A percentile compares a stretch with the other conserved stretches of the same genome.
phyloP scores from a whole-genome alignment of 208 protist genomes.

The Tetramitus jugosus region DNA sequence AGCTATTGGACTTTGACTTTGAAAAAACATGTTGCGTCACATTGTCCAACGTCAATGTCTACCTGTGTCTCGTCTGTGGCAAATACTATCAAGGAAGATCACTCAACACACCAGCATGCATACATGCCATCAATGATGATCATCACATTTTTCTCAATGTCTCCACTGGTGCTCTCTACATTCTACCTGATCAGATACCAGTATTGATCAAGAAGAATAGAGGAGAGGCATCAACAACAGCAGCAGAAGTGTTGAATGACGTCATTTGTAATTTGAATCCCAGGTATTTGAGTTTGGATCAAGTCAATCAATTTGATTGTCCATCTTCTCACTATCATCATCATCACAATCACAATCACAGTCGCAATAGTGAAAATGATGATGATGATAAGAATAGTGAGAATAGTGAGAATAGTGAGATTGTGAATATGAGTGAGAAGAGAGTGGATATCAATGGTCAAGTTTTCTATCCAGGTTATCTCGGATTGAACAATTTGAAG shows the following conservation, averaged over 20 bases:
- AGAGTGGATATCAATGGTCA: conserved; percentile 10
- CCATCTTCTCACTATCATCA: no score
- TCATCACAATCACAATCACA: no score
- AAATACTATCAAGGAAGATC: conserved; percentile 74
- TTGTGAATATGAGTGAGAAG: background rate
- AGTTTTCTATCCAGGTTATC: conserved; percentile 37
- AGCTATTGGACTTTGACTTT: conserved; percentile 71
- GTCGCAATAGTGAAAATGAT: no score
- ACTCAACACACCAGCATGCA: conserved; percentile 55
- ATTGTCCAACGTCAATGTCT: conserved; percentile 69
- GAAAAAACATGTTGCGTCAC: conserved; percentile 75
- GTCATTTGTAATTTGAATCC: conserved; percentile 59
- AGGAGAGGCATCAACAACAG: no score
- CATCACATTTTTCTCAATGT: conserved; percentile 83
- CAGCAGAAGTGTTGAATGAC: conserved; percentile 57
- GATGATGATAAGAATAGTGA: background rate
- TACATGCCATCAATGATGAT: conserved; percentile 56
- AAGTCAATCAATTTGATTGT: no score
- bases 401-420: no score
- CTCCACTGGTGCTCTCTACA: conserved; percentile 62
- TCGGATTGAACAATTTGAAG: conserved; percentile 11
- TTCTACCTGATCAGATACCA: conserved; percentile 76
- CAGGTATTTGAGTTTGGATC: conserved; percentile 38
- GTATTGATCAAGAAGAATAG: conserved; percentile 64
- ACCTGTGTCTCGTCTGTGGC: conserved; percentile 79